phyloP scores from a whole-genome alignment of 257 asterid genomes.

The Solanum commersonii region DNA sequence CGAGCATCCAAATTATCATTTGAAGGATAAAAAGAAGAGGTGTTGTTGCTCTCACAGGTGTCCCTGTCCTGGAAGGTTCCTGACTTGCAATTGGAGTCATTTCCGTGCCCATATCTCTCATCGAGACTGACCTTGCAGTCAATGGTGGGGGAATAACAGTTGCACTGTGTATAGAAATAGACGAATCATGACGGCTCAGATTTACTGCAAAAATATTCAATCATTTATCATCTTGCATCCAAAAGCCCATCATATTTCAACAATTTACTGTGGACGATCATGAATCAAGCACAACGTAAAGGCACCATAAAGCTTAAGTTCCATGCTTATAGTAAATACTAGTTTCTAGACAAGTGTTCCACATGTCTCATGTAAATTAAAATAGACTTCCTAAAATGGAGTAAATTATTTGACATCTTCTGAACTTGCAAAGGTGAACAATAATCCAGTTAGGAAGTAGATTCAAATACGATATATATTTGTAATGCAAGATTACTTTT shows the following conservation, averaged over 20 bases:
- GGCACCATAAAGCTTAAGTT: neutral
- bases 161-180: constrained; percentile 20
- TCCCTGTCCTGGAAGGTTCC: constrained; percentile 16
- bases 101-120: constrained; percentile 7
- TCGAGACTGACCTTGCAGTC: constrained; percentile 17
- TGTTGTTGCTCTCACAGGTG: constrained; percentile 13
- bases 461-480: too few relatives aligned
- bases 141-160: constrained; percentile 20
- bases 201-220: constrained; percentile 15
- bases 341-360: too few relatives aligned
- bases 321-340: neutral
- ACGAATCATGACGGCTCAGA: constrained; percentile 27
- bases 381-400: too few relatives aligned
- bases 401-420: too few relatives aligned
- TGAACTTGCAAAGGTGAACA: too few relatives aligned
- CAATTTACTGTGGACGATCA: neutral
- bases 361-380: too few relatives aligned
- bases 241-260: neutral
- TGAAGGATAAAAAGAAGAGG: neutral
- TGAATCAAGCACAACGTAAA: neutral
- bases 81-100: constrained; percentile 11
- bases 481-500: too few relatives aligned
- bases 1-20: neutral
- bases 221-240: neutral
- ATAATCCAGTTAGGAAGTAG: too few relatives aligned